A percentile compares a stretch with the other conserved stretches of the same genome.
Evolutionary conservation across 768 basidiomycete species (phyloP).

Genomic region (Rhizopogon salebrosus): DNA sequence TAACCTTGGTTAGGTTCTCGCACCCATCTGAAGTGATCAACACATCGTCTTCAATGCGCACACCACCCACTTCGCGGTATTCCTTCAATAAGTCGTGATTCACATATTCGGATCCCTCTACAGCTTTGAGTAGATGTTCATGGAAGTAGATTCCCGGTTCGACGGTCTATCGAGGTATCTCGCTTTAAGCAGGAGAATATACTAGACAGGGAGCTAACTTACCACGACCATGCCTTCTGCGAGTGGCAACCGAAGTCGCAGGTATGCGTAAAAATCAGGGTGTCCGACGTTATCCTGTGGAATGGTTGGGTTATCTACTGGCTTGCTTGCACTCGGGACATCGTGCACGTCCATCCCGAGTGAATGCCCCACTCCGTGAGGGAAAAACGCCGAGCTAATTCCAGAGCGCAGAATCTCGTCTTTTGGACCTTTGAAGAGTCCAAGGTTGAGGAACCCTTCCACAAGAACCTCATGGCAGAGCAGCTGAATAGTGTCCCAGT

Average conservation of each 20-base stretch:
- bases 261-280: slow-evolving; percentile 69
- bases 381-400: slow-evolving; percentile 83
- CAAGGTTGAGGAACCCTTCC: slow-evolving; percentile 73
- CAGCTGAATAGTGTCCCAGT: slow-evolving; percentile 88
- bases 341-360: slow-evolving; percentile 95
- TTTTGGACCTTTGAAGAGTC: slow-evolving; percentile 76
- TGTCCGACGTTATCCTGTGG: slow-evolving; percentile 35
- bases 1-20: slow-evolving; percentile 83
- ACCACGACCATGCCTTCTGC: slow-evolving; percentile 83
- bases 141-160: slow-evolving; percentile 91
- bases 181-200: background rate
- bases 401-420: slow-evolving; percentile 74
- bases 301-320: slow-evolving; percentile 50
- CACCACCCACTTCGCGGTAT: slow-evolving; percentile 84
- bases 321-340: slow-evolving; percentile 78
- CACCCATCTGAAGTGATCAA: slow-evolving; percentile 68
- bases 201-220: slow-evolving; percentile 26
- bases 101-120: background rate
- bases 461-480: slow-evolving; percentile 81
- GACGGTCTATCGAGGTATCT: slow-evolving; percentile 55
- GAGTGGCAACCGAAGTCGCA: slow-evolving; percentile 73
- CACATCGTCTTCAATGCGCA: slow-evolving; percentile 91
- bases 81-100: slow-evolving; percentile 59
- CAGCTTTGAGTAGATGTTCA: slow-evolving; percentile 42
- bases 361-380: slow-evolving; percentile 89